Percentiles rank a stretch among this genome's conserved stretches.
Conservation (phyloP, 176 grass and related monocot genomes). For the Oryza meyeriana region DNA sequence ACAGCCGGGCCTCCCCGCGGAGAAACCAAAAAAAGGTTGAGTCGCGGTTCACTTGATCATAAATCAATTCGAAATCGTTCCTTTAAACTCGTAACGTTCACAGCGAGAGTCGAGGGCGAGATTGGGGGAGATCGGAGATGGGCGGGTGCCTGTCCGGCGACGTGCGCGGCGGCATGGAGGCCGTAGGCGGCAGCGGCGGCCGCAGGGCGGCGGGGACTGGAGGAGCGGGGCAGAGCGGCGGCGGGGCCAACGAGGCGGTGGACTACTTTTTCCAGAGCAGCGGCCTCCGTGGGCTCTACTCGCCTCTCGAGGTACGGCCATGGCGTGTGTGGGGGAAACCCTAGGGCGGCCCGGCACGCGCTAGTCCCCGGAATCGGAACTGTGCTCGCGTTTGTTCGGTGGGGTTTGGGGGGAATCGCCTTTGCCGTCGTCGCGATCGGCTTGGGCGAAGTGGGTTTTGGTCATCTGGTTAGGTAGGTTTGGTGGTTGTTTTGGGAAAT, state of each 20-base stretch:
- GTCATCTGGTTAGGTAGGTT: not conserved
- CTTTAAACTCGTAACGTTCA: not conserved
- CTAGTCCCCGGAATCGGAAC: not conserved
- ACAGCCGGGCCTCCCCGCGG: too few species aligned
- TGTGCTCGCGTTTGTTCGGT: not conserved
- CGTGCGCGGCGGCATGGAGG: constrained; percentile 69
- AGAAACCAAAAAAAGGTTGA: too few species aligned
- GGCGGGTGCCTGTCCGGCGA: constrained; percentile 79
- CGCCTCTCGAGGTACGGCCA: constrained; percentile 64
- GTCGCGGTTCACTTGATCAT: not conserved
- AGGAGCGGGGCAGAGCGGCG: not conserved
- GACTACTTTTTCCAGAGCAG: constrained; percentile 61
- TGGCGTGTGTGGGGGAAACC: not conserved
- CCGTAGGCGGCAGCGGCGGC: constrained; percentile 40
- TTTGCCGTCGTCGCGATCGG: not conserved
- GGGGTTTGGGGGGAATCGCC: not conserved
- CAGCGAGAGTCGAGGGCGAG: not conserved
- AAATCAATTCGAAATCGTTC: not conserved
- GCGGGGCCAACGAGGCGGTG: constrained; percentile 60
- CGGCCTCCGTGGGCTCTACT: constrained; percentile 72
- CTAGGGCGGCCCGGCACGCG: not conserved
- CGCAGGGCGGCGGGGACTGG: not conserved
- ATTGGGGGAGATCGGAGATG: constrained; percentile 26
- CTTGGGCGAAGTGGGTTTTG: not conserved
- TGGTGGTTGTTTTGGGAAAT: not conserved